Conservation (phyloP, 805 yeast genomes). For the Ogataea polymorpha region DNA sequence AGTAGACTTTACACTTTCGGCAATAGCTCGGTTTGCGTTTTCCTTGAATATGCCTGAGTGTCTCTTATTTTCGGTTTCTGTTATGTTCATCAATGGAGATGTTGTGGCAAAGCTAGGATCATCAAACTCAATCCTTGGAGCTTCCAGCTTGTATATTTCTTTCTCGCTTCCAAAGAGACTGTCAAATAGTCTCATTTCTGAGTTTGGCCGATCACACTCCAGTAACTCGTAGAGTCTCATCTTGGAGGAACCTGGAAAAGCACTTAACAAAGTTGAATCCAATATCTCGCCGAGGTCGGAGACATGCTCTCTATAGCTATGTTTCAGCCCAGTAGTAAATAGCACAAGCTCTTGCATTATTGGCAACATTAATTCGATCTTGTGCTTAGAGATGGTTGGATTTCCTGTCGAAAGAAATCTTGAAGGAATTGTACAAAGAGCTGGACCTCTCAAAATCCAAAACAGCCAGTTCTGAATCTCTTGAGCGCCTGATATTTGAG, state of each 20-base stretch:
- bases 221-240: slow-evolving; percentile 25
- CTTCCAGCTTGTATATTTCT: slow-evolving; percentile 1
- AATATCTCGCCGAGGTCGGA: slow-evolving; percentile 18
- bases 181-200: slow-evolving; percentile 22
- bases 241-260: slow-evolving; percentile 29
- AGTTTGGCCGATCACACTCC: slow-evolving; percentile 15
- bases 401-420: slow-evolving; percentile 39
- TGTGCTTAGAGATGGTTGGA: slow-evolving; percentile 27
- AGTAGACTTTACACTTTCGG: slow-evolving; percentile 16
- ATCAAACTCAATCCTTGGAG: slow-evolving; percentile 30
- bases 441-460: slow-evolving; percentile 61
- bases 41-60: slow-evolving; percentile 3
- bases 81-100: slow-evolving; percentile 28
- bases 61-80: slow-evolving; percentile 16
- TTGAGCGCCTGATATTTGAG: slow-evolving; percentile 16
- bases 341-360: slow-evolving; percentile 30
- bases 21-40: slow-evolving; percentile 9
- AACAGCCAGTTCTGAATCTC: slow-evolving; percentile 61
- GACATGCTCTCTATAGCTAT: slow-evolving; percentile 22
- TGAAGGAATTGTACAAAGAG: slow-evolving; percentile 60
- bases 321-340: slow-evolving; percentile 22
- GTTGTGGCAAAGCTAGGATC: slow-evolving; percentile 37
- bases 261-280: slow-evolving; percentile 20
- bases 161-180: slow-evolving; percentile 23
- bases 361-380: slow-evolving; percentile 27